These are phyloP conservation scores for Hypericum androsaemum DNA, from an alignment of 345 rosid genomes.

Conservation along the genomic window DNA sequence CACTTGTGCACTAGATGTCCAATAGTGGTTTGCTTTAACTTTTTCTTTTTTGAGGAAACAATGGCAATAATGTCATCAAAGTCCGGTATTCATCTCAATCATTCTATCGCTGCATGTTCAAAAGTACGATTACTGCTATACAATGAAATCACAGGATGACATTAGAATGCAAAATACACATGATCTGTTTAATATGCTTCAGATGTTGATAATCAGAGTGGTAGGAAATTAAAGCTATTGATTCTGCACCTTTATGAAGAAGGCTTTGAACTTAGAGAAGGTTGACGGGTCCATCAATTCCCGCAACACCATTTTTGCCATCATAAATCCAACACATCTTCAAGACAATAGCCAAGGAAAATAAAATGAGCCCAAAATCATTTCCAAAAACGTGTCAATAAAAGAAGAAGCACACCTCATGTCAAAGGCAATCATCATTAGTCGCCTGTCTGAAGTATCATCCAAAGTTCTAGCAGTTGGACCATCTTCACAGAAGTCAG, in stretches of 20 bases:
- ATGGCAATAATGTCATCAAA: no score
- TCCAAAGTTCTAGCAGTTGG: conserved; percentile 34
- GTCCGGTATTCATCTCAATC: no score
- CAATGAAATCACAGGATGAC: no score
- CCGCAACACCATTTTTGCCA: conserved; percentile 94
- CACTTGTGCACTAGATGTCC: no score
- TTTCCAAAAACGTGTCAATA: conserved; percentile 5
- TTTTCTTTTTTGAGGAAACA: no score
- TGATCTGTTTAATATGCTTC: background rate
- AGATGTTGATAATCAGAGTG: background rate
- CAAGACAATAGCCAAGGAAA: conserved; percentile 10
- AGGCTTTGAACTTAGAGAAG: conserved; percentile 66
- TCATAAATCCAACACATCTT: conserved; percentile 93
- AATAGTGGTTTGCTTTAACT: no score
- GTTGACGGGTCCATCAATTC: conserved; percentile 83
- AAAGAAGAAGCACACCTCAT: conserved; percentile 46
- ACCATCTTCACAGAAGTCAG: conserved; percentile 69
- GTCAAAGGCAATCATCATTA: conserved; percentile 98
- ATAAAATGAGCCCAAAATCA: conserved; percentile 15
- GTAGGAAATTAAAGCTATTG: background rate
- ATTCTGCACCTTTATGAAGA: conserved; percentile 58
- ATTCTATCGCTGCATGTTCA: no score
- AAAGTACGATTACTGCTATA: no score
- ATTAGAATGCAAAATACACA: background rate
- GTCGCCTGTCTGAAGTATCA: conserved; percentile 49